Conservation (phyloP, 805 yeast species). For the Lipomyces lipofer region DNA sequence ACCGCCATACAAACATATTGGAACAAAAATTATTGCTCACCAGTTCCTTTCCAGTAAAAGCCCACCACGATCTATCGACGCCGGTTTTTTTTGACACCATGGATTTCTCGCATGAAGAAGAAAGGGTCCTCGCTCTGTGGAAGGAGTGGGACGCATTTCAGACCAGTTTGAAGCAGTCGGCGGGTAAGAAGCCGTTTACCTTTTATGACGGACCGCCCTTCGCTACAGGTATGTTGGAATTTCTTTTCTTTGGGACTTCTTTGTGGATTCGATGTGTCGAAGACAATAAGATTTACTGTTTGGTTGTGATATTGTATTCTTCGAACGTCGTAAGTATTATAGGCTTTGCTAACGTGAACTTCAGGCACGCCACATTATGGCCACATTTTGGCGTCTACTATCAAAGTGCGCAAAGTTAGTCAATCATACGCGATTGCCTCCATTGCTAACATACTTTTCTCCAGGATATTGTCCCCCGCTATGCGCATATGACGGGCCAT, state of each 20-base stretch:
- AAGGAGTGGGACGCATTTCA: conserved; percentile 92
- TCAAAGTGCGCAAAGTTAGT: conserved; percentile 48
- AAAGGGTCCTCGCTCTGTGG: conserved; percentile 78
- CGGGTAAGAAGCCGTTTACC: conserved; percentile 83
- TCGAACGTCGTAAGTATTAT: neutral
- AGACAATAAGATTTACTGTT: neutral
- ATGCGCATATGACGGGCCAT: conserved; percentile 96
- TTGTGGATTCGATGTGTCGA: neutral
- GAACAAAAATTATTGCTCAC: neutral
- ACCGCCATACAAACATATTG: too few species aligned
- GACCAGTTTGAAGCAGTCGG: conserved; percentile 74
- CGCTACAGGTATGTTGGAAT: conserved; percentile 58
- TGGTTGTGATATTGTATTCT: neutral
- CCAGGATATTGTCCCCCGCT: conserved; percentile 88
- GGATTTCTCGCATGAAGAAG: conserved; percentile 85
- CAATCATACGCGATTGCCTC: too few species aligned
- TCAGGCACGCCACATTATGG: conserved; percentile 98
- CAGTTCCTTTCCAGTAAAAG: neutral
- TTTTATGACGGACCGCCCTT: conserved; percentile 99
- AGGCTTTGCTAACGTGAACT: too few species aligned
- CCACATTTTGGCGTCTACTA: conserved; percentile 93
- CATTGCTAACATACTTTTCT: too few species aligned
- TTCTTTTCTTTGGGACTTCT: neutral
- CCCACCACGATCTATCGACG: too few species aligned
- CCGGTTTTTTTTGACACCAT: too few species aligned